These are phyloP conservation scores for Oryza longistaminata DNA, from an alignment of 176 grass and related monocot species.

Conservation along the genomic window DNA sequence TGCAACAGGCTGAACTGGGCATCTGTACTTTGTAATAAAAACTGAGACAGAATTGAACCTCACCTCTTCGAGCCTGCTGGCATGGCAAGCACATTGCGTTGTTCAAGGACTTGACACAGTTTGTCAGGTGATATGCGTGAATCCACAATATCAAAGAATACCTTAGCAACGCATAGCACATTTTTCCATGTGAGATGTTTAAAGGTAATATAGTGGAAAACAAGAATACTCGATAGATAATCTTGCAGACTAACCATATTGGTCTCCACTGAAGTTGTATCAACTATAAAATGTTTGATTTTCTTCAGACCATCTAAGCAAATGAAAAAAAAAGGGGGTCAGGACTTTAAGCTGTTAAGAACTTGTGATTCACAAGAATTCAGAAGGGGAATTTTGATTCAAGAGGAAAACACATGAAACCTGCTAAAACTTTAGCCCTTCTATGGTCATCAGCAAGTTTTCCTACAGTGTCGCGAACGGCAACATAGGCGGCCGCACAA, in stretches of 20 bases:
- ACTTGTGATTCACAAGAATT: background rate
- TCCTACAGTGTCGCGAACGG: constrained; percentile 57
- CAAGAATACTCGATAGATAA: background rate
- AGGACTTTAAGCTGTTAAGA: background rate
- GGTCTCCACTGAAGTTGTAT: constrained; percentile 63
- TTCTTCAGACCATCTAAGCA: constrained; percentile 75
- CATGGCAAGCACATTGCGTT: constrained; percentile 79
- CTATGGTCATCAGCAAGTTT: constrained; percentile 86
- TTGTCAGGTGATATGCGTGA: constrained; percentile 55
- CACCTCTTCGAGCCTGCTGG: constrained; percentile 72
- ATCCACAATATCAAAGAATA: constrained; percentile 72
- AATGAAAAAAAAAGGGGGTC: background rate
- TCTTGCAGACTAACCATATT: constrained; percentile 65
- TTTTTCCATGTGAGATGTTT: background rate
- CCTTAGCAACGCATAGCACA: constrained; percentile 26
- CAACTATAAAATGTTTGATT: constrained; percentile 65
- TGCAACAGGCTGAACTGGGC: background rate
- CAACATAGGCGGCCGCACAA: constrained; percentile 84
- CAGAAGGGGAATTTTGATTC: background rate
- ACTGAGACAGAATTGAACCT: background rate
- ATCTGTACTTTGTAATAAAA: background rate
- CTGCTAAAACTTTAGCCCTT: constrained; percentile 82
- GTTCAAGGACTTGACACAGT: constrained; percentile 67
- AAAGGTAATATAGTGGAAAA: background rate
- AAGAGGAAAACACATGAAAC: constrained; percentile 27